phyloP scores from a whole-genome alignment of 164 flowering plant genomes.

The Aristolochia californica region DNA sequence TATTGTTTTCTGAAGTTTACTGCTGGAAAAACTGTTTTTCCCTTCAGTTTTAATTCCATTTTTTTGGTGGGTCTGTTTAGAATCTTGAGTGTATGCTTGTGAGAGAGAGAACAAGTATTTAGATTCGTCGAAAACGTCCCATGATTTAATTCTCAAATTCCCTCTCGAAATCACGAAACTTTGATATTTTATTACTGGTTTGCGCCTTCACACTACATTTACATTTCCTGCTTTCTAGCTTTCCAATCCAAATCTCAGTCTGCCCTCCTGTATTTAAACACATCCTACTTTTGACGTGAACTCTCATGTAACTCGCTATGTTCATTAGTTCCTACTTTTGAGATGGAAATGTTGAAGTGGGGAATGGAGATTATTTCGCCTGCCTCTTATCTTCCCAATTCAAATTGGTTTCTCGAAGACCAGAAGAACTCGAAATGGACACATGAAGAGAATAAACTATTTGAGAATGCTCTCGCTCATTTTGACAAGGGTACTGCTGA shows the following conservation, averaged over 20 bases:
- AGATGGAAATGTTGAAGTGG: constrained; percentile 34
- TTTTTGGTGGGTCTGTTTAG: constrained; percentile 30
- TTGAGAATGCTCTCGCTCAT: constrained; percentile 62
- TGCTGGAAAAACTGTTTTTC: constrained; percentile 13
- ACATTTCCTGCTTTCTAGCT: not conserved
- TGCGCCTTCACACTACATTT: not conserved
- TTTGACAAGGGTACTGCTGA: constrained; percentile 58
- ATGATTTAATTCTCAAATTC: constrained; percentile 16
- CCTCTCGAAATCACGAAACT: constrained; percentile 13
- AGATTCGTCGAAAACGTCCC: constrained; percentile 30
- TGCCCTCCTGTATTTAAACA: not conserved
- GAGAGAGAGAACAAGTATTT: constrained; percentile 17
- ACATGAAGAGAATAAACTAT: constrained; percentile 57
- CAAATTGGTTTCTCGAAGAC: constrained; percentile 45
- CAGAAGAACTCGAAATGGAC: constrained; percentile 48
- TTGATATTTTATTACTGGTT: constrained; percentile 16
- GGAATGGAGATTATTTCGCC: constrained; percentile 41
- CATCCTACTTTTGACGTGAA: too few species aligned
- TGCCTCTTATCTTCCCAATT: constrained; percentile 18
- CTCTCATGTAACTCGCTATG: not conserved
- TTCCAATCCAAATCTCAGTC: too few species aligned
- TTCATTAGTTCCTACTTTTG: constrained; percentile 3
- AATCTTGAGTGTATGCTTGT: constrained; percentile 34
- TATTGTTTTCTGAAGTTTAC: constrained; percentile 16
- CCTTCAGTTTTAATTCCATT: constrained; percentile 22